These are phyloP conservation scores for Pisolithus tinctorius DNA, from an alignment of 768 basidiomycete species.

Conservation along the genomic window DNA sequence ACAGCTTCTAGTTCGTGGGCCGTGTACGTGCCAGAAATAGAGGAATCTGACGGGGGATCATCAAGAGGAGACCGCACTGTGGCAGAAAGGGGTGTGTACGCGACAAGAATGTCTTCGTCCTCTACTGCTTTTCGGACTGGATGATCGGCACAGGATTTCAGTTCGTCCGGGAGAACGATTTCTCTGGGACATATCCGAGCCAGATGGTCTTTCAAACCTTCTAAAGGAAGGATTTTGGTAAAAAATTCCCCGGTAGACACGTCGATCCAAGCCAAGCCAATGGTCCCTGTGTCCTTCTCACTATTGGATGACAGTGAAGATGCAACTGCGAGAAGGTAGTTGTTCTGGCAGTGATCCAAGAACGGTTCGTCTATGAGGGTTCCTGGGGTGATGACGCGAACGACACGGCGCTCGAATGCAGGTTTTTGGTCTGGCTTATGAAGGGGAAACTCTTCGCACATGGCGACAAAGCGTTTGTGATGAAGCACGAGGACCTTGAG, in stretches of 20 bases:
- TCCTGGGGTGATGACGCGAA: slow-evolving; percentile 86
- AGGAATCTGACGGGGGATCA: slow-evolving; percentile 10
- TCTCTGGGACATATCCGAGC: slow-evolving; percentile 77
- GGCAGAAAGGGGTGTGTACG: slow-evolving; percentile 30
- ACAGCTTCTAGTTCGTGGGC: slow-evolving; percentile 51
- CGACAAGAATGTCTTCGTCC: slow-evolving; percentile 51
- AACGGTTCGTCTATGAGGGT: slow-evolving; percentile 92
- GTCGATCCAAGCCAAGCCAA: slow-evolving; percentile 92
- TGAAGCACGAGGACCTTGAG: slow-evolving; percentile 82
- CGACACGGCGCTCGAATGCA: slow-evolving; percentile 73
- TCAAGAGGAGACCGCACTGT: neutral
- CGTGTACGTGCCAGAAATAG: slow-evolving; percentile 18
- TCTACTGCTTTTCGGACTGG: slow-evolving; percentile 42
- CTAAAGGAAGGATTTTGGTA: slow-evolving; percentile 51
- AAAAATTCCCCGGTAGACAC: slow-evolving; percentile 93
- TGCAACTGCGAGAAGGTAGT: slow-evolving; percentile 74
- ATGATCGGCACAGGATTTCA: slow-evolving; percentile 34
- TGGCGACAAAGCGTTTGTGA: slow-evolving; percentile 78
- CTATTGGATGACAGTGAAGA: slow-evolving; percentile 10
- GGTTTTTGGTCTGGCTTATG: slow-evolving; percentile 43
- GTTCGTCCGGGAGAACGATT: slow-evolving; percentile 54
- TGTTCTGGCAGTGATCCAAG: slow-evolving; percentile 79
- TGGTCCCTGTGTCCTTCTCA: slow-evolving; percentile 6
- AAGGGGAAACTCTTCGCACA: slow-evolving; percentile 86
- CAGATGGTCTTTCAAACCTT: slow-evolving; percentile 70